Percentiles rank a stretch among this genome's conserved stretches.
These are phyloP conservation scores for Dryadomyces quercivorus DNA, from an alignment of 2,329 filamentous ascomycete genomes.

Conservation along the genomic window DNA sequence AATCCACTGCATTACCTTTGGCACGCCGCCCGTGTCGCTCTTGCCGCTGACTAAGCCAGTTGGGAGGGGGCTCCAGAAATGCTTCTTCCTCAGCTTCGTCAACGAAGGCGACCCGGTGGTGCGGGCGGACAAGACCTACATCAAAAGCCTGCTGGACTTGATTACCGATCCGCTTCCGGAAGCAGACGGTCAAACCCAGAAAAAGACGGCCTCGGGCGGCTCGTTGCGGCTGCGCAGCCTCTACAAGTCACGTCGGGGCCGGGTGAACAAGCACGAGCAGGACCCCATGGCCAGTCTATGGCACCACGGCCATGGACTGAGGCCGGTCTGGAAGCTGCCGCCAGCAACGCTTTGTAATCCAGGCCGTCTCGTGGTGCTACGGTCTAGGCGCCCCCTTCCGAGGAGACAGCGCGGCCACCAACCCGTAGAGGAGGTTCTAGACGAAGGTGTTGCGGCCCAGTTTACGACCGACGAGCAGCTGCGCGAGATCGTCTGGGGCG, in stretches of 20 bases:
- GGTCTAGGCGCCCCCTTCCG: constrained; percentile 29
- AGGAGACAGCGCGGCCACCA: constrained; percentile 28
- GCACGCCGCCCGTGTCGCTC: constrained; percentile 66
- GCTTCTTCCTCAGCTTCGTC: constrained; percentile 65
- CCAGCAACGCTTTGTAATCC: constrained; percentile 56
- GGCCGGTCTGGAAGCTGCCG: constrained; percentile 52
- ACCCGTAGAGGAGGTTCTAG: constrained; percentile 35
- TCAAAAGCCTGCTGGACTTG: constrained; percentile 59
- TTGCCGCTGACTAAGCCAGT: constrained; percentile 53
- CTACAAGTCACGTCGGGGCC: constrained; percentile 15
- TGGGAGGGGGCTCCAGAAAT: constrained; percentile 41
- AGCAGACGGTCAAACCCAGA: background rate
- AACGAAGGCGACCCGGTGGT: constrained; percentile 80
- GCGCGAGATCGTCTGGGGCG: constrained; percentile 63
- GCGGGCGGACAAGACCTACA: constrained; percentile 64
- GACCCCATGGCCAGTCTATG: background rate
- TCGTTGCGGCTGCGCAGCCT: too few relatives aligned
- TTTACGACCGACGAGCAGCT: constrained; percentile 57
- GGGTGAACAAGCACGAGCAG: constrained; percentile 12
- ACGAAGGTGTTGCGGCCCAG: constrained; percentile 55
- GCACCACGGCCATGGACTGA: constrained; percentile 2
- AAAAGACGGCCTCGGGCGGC: background rate
- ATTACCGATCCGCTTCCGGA: constrained; percentile 42
- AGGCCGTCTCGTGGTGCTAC: constrained; percentile 55
- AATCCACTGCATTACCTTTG: constrained; percentile 76